Evolutionary conservation across 106 monocot genomes (phyloP).

Genomic region (Phalaenopsis aphrodite): DNA sequence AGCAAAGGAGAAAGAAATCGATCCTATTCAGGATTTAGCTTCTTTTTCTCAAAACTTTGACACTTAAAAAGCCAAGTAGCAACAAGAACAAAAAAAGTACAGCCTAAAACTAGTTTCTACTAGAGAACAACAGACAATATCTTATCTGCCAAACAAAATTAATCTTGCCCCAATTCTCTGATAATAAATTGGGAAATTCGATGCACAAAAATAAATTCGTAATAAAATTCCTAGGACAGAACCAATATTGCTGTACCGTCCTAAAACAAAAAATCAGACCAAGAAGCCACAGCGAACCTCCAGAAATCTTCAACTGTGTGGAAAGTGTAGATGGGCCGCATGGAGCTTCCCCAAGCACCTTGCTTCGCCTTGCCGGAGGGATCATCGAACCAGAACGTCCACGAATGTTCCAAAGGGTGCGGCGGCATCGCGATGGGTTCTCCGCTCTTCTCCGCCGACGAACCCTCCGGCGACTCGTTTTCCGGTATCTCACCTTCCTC

Average conservation of each 20-base stretch:
- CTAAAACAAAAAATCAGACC: neutral
- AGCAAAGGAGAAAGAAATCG: no score
- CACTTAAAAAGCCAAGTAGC: neutral
- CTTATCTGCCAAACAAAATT: neutral
- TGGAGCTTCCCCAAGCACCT: conserved; percentile 73
- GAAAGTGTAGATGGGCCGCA: conserved; percentile 69
- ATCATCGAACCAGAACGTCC: conserved; percentile 95
- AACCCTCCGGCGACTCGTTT: conserved; percentile 3
- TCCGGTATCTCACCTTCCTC: conserved; percentile 38
- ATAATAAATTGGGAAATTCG: no score
- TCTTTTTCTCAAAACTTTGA: no score
- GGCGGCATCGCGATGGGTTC: neutral
- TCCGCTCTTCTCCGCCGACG: neutral
- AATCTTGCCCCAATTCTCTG: neutral
- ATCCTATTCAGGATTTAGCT: no score
- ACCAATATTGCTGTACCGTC: neutral
- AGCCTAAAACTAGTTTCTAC: neutral
- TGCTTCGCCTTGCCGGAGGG: conserved; percentile 49
- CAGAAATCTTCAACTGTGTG: conserved; percentile 83
- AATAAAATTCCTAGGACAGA: no score
- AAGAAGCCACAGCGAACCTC: conserved; percentile 44
- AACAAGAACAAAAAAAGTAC: neutral
- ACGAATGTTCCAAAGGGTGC: conserved; percentile 68
- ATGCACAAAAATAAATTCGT: no score
- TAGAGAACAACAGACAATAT: neutral